Percentiles rank a stretch among this genome's conserved stretches.
Evolutionary conservation across 148 eudicot genomes (phyloP).

Genomic region (Vaccinium darrowii): DNA sequence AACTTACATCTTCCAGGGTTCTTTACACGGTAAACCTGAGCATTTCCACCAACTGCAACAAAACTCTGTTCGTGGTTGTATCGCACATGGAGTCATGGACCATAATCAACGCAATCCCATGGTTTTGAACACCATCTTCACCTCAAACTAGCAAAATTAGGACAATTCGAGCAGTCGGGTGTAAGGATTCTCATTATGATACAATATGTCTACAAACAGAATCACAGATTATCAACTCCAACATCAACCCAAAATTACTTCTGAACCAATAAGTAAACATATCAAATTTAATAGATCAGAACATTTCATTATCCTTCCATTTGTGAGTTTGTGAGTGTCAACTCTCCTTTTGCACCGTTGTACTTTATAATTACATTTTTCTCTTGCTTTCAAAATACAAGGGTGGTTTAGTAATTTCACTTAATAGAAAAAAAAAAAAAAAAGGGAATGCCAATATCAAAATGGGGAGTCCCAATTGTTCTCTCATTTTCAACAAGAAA

Average conservation of each 20-base stretch:
- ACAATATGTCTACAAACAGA: not conserved
- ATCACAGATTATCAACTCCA: not conserved
- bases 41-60: not conserved
- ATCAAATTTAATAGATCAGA: not conserved
- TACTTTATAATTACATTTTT: too few relatives aligned
- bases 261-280: not conserved
- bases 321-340: not conserved
- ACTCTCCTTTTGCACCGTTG: not conserved
- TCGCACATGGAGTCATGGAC: not conserved
- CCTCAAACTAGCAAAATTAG: not conserved
- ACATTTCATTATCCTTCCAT: not conserved
- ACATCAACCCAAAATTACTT: not conserved
- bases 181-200: not conserved
- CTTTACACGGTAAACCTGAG: not conserved
- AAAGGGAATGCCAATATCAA: too few relatives aligned
- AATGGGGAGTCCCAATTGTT: too few relatives aligned
- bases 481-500: too few relatives aligned
- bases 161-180: not conserved
- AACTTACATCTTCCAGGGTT: conserved; percentile 1
- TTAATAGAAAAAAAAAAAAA: too few relatives aligned
- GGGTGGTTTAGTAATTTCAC: too few relatives aligned
- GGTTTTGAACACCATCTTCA: not conserved
- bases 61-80: not conserved
- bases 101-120: not conserved
- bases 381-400: too few relatives aligned